Conservation (phyloP, 2,329 filamentous ascomycete species). For the Botrytis sinoallii region DNA sequence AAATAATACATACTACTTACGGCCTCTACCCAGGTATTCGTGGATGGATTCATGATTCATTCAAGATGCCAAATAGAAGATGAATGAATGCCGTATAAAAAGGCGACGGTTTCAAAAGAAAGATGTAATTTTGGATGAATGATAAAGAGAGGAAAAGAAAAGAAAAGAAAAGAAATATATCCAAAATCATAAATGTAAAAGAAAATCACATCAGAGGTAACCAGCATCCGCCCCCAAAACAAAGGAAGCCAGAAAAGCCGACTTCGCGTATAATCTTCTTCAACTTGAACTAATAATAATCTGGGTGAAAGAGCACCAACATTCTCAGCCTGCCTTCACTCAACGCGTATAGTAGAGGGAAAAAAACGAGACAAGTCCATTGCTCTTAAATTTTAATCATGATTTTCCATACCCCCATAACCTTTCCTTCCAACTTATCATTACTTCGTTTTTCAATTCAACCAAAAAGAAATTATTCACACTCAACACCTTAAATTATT, state of each 20-base stretch:
- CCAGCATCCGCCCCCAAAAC: neutral
- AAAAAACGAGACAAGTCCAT: slow-evolving; percentile 3
- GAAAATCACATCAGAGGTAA: too few relatives aligned
- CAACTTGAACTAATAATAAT: slow-evolving; percentile 5
- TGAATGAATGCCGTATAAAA: neutral
- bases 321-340: slow-evolving; percentile 16
- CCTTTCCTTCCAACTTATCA: slow-evolving; percentile 6
- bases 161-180: neutral
- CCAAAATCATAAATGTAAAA: neutral
- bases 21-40: neutral
- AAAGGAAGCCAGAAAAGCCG: neutral
- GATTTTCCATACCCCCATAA: slow-evolving; percentile 12
- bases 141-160: neutral
- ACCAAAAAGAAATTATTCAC: slow-evolving; percentile 4
- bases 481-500: slow-evolving; percentile 5
- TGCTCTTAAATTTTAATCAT: slow-evolving; percentile 12
- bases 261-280: slow-evolving; percentile 2
- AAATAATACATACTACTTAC: neutral
- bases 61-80: neutral
- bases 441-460: neutral
- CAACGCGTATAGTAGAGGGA: slow-evolving; percentile 1
- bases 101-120: neutral
- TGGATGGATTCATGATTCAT: neutral
- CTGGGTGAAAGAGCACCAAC: slow-evolving; percentile 12
- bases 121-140: neutral